These are phyloP conservation scores for Bertia moriformis DNA, from an alignment of 2,329 filamentous ascomycete species.

Conservation along the genomic window DNA sequence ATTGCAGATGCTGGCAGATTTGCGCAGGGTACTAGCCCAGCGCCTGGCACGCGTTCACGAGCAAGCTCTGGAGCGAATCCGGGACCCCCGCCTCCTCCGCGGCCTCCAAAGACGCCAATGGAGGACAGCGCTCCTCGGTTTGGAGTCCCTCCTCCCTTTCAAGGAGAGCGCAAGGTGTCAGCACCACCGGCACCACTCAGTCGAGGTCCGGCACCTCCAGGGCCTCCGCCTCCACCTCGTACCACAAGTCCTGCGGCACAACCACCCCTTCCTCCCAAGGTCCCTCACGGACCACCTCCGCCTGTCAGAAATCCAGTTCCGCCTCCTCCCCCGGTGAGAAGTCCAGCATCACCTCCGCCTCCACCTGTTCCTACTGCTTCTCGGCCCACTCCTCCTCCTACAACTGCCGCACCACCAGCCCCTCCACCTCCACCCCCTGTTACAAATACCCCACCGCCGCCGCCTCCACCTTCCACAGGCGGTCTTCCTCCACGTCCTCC, in stretches of 20 bases:
- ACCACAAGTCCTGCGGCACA: constrained; percentile 18
- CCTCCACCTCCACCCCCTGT: constrained; percentile 26
- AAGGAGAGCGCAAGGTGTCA: constrained; percentile 38
- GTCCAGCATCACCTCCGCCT: constrained; percentile 16
- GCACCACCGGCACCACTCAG: constrained; percentile 64
- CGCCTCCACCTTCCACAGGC: constrained; percentile 11
- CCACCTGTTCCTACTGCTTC: constrained; percentile 13
- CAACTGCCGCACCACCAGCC: constrained; percentile 17
- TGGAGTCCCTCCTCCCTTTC: constrained; percentile 67
- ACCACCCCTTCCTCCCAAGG: constrained; percentile 25
- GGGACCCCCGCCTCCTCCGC: constrained; percentile 52
- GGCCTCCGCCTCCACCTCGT: constrained; percentile 38
- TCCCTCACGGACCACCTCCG: constrained; percentile 20
- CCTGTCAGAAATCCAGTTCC: constrained; percentile 17
- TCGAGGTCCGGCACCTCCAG: constrained; percentile 58
- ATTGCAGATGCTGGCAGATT: constrained; percentile 81
- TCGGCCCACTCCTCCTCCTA: constrained; percentile 17
- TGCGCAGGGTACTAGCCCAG: constrained; percentile 36
- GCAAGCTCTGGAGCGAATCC: constrained; percentile 28
- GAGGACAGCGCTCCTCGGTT: constrained; percentile 53
- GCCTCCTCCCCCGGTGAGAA: constrained; percentile 14
- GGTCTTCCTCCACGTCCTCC: constrained; percentile 24
- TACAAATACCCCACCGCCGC: constrained; percentile 14
- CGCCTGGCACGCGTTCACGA: constrained; percentile 26
- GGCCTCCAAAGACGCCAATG: constrained; percentile 56